These are phyloP conservation scores for Komagataella phaffii DNA, from an alignment of 805 yeast species.

Conservation along the genomic window DNA sequence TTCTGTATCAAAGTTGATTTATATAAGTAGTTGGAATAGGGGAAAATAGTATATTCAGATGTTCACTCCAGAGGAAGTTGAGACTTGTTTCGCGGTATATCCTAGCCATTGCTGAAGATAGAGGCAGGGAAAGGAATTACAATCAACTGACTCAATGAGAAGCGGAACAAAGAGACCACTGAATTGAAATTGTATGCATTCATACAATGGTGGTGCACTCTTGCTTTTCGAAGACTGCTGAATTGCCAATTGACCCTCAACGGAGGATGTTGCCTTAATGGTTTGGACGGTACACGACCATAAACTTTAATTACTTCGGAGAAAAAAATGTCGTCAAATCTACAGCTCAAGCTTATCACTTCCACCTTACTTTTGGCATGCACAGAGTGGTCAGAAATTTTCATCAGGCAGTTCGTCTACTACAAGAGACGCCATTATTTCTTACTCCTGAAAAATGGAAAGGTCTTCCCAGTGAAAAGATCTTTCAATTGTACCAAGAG, in stretches of 20 bases:
- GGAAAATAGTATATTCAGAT: not conserved
- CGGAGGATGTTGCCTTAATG: too few relatives aligned
- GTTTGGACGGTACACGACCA: not conserved
- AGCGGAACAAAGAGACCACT: too few relatives aligned
- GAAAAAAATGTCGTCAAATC: not conserved
- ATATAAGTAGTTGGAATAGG: not conserved
- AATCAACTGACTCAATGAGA: not conserved
- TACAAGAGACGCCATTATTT: constrained; percentile 18
- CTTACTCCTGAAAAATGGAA: constrained; percentile 60
- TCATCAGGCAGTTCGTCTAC: not conserved
- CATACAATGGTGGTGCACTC: too few relatives aligned
- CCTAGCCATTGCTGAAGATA: not conserved
- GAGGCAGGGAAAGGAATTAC: not conserved
- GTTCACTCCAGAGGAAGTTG: not conserved
- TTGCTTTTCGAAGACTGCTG: too few relatives aligned
- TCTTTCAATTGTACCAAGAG: constrained; percentile 45
- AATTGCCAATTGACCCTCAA: too few relatives aligned
- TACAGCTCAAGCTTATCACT: not conserved
- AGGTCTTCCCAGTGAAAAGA: constrained; percentile 49
- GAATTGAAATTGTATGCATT: too few relatives aligned
- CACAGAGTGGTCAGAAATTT: not conserved
- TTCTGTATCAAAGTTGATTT: not conserved
- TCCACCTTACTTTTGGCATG: not conserved
- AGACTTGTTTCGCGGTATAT: not conserved
- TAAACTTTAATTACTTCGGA: not conserved